Evolutionary conservation across 2,329 filamentous ascomycete species (phyloP).

Genomic region (Nemania bipapillata): DNA sequence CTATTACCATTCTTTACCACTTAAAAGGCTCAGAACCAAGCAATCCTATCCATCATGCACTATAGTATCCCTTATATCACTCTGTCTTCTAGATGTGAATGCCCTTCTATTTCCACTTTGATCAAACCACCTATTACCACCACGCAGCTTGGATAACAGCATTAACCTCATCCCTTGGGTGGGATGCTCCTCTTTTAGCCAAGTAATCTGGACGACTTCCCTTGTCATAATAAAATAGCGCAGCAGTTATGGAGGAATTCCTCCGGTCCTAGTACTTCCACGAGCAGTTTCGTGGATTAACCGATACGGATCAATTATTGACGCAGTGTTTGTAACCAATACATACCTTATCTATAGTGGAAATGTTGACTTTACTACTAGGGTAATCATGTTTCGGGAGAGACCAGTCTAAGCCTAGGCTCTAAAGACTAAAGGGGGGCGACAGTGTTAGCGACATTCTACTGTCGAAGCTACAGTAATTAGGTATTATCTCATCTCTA

Average conservation of each 20-base stretch:
- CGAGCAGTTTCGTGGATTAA: not conserved
- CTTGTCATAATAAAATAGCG: not conserved
- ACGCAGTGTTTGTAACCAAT: not conserved
- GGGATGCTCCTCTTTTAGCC: not conserved
- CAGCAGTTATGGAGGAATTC: not conserved
- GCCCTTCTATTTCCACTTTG: not conserved
- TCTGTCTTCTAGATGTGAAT: not conserved
- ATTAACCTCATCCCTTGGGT: not conserved
- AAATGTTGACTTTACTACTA: not conserved
- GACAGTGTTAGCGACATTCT: not conserved
- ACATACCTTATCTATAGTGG: not conserved
- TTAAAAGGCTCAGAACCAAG: not conserved
- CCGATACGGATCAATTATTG: not conserved
- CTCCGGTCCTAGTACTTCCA: not conserved
- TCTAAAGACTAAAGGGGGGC: not conserved
- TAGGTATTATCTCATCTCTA: not conserved
- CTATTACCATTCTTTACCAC: not conserved
- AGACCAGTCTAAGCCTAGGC: not conserved
- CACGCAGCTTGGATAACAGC: not conserved
- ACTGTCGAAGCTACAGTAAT: not conserved
- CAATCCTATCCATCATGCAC: not conserved
- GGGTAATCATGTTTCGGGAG: not conserved
- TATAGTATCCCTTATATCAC: not conserved
- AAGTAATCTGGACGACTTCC: not conserved
- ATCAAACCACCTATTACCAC: not conserved